phyloP scores from a whole-genome alignment of 805 yeast species.

The Yamadazyma sp. region DNA sequence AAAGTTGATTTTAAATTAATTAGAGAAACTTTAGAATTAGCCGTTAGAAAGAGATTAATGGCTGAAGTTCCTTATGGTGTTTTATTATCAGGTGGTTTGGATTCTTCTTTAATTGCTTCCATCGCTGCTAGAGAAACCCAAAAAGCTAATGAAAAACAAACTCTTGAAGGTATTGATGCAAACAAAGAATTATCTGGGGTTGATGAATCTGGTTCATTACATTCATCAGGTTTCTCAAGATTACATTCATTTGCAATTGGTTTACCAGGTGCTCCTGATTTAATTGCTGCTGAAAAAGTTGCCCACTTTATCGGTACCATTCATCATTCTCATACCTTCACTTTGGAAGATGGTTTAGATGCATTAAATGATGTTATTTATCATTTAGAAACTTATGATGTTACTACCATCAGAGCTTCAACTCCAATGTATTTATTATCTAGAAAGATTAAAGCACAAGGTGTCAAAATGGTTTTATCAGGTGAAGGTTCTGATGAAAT shows the following conservation, averaged over 20 bases:
- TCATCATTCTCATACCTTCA: constrained; percentile 97
- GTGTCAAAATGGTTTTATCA: constrained; percentile 97
- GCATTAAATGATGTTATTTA: constrained; percentile 91
- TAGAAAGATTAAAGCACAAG: constrained; percentile 98
- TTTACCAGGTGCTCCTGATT: constrained; percentile 96
- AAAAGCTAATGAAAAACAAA: constrained; percentile 50
- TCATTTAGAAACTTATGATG: constrained; percentile 97
- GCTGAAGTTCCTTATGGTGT: constrained; percentile 99
- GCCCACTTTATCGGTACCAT: constrained; percentile 94
- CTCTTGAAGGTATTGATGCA: constrained; percentile 53
- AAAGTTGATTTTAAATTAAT: constrained; percentile 71
- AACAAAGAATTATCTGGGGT: constrained; percentile 83
- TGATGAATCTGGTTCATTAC: constrained; percentile 82
- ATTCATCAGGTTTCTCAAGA: constrained; percentile 68
- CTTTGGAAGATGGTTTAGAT: constrained; percentile 94
- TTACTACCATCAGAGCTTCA: constrained; percentile 97
- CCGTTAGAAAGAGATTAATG: constrained; percentile 99
- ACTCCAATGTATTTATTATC: constrained; percentile 97
- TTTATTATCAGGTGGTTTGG: constrained; percentile 93
- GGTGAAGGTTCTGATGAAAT: constrained; percentile 99
- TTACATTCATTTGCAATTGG: constrained; percentile 97
- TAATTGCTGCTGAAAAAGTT: constrained; percentile 92
- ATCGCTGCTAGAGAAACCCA: constrained; percentile 96
- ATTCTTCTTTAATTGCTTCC: constrained; percentile 92
- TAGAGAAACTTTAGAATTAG: constrained; percentile 81